Evolutionary conservation across 2,329 filamentous ascomycete genomes (phyloP), one percentile per base, ranked within the genome.

Genomic region (Orbilia oligospora): DNA sequence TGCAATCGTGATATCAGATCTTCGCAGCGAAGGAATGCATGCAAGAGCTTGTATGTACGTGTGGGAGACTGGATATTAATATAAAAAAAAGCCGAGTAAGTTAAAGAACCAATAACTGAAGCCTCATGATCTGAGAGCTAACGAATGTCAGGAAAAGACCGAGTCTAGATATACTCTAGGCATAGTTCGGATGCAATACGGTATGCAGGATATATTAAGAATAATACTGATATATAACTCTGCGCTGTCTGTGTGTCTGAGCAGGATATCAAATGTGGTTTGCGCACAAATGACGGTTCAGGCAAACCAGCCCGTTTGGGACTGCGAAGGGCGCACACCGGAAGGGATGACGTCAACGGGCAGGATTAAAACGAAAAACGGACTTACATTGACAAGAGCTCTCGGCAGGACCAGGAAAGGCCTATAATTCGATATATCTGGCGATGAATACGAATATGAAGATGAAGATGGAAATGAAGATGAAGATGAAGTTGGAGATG

Each of bases 251-350:
- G n/a, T n/a, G n/a, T n/a, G n/a, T n/a, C n/a, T 30, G 61, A 65
- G 44, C 61, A 49, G 61, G 58, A 65, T 49, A 27, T 14, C n/a
- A n/a, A n/a, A n/a, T 24, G 27, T 49, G 36, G 68, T 71, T 64
- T 71, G 68, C 63, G 70, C 69, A 71, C 41, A 58, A 65, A 71
- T 67, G 56, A 67, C 70, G 63, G 49, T 63, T 61, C 58, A 56
- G 70, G 70, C 61, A 72, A 51, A 41, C 20, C 16, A 65, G 18
- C 70, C 63, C 70, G 63, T 58, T 55, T 61, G 51, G 68, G 68
- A 61, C 68, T 16, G 30, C 46, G 46, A 41, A 20, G 20, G 33
- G 41, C 56, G 69, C 70, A 44, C 14, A 41, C 49, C 61, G 70
- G 70, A 24, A 20, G 27, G 46, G 36, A 73, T 73, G 70, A 73